Evolutionary conservation across 805 yeast genomes (phyloP), one percentile per base, ranked within the genome.

Genomic region (Metschnikowia amazonensis): DNA sequence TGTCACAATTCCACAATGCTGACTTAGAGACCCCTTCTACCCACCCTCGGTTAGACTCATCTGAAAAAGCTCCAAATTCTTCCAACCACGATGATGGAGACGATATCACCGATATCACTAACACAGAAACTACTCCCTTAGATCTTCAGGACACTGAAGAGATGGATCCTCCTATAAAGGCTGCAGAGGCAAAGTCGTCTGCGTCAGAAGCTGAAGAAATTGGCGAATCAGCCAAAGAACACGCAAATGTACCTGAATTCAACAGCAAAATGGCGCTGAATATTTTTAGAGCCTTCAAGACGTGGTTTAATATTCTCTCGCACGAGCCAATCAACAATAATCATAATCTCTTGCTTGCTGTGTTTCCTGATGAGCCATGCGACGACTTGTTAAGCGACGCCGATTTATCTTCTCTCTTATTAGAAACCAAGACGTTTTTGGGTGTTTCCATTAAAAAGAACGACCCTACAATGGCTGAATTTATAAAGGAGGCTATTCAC

Each of bases 401-500:
- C 13, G 49, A 51, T 11, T 32, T 63, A 14, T 25, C 24, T 11
- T 38, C 46, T 21, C 50, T 65, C 13, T 52, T 66, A 36, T 33
- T 38, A 3, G 43, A 32, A 8, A 33, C 56, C 13, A 57, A 59
- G 31, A 49, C 52, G 47, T 57, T 50, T 33, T 48, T 64, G 30
- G 46, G 46, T 6, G 39, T 46, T 11, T 38, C 56, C 5, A 38
- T 59, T n/a, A 33, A 34, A 3, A 3, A 8, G 13, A 46, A 43
- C 2, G 56, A 53, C 18, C 43, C 58, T 16, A 47, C 49, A 33
- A n/a, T 31, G 14, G 47, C 58, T 9, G 45, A 31, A 24, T 46
- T 59, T 13, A 50, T 65, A 6, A 64, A 64, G 43, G 67, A 65
- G 35, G 48, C 54, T 8, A 50, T 69, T 3, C 49, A 51, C 28